A percentile compares a stretch with the other conserved stretches of the same genome.
Evolutionary conservation across 352 stramenopile species (phyloP).

Genomic region (Phytophthora parvispora): DNA sequence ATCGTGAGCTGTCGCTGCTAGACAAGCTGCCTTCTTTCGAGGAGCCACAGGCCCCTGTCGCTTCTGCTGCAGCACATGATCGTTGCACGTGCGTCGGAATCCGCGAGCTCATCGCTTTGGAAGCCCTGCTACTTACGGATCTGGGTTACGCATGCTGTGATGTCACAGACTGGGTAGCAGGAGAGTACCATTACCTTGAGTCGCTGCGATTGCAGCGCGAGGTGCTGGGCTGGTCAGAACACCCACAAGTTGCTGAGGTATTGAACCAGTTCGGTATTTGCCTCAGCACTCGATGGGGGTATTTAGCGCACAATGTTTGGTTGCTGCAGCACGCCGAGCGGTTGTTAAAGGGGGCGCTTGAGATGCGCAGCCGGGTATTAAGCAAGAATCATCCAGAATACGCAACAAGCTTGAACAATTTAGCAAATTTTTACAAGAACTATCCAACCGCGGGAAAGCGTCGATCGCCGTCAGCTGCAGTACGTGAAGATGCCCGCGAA

Average conservation of each 20-base stretch:
- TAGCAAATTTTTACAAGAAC: conserved; percentile 90
- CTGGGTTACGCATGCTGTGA: conserved; percentile 84
- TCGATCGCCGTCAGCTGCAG: conserved; percentile 31
- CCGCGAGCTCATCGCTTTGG: conserved; percentile 76
- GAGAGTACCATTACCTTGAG: conserved; percentile 84
- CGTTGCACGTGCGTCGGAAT: conserved; percentile 78
- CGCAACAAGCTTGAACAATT: conserved; percentile 85
- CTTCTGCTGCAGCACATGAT: conserved; percentile 35
- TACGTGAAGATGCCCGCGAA: conserved; percentile 31
- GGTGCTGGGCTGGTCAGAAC: conserved; percentile 77
- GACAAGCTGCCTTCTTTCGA: conserved; percentile 78
- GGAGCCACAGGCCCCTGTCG: conserved; percentile 41
- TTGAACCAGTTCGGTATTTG: conserved; percentile 87
- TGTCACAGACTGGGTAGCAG: conserved; percentile 80
- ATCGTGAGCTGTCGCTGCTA: conserved; percentile 69
- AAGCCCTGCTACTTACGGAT: conserved; percentile 80
- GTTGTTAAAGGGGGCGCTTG: conserved; percentile 72
- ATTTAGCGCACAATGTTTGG: conserved; percentile 80
- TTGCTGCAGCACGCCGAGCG: conserved; percentile 78
- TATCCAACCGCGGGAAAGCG: conserved; percentile 49
- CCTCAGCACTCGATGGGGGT: conserved; percentile 77
- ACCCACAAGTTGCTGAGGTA: conserved; percentile 84
- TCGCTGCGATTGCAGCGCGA: conserved; percentile 82
- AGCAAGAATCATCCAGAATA: conserved; percentile 84
- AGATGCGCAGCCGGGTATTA: conserved; percentile 79